A percentile compares a stretch with the other conserved stretches of the same genome.
Conservation (phyloP, 1,284 basidiomycete species). For the Cutaneotrichosporon dermatis region DNA sequence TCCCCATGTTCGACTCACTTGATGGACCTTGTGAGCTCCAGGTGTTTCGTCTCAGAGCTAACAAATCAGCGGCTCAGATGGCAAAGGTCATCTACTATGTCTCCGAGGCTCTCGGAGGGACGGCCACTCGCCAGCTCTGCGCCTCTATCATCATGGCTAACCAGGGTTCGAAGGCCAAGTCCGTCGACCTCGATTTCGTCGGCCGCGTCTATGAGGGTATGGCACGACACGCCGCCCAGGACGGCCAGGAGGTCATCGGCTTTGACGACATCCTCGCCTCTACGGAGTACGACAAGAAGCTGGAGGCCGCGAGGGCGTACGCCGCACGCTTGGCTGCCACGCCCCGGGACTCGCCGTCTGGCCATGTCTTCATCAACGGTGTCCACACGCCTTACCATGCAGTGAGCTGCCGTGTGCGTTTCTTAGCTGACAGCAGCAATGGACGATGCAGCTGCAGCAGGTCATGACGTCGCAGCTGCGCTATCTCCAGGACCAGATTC, state of each 20-base stretch:
- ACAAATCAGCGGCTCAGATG: constrained; percentile 58
- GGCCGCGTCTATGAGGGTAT: constrained; percentile 29
- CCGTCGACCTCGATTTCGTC: constrained; percentile 26
- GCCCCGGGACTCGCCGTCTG: constrained; percentile 24
- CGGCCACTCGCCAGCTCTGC: constrained; percentile 61
- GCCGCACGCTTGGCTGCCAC: constrained; percentile 33
- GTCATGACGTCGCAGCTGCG: constrained; percentile 61
- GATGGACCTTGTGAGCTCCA: constrained; percentile 45
- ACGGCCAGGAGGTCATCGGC: constrained; percentile 12
- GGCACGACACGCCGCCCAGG: neutral
- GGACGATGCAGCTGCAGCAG: constrained; percentile 55
- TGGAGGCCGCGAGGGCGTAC: constrained; percentile 27
- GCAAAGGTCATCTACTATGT: constrained; percentile 68
- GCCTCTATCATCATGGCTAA: constrained; percentile 12
- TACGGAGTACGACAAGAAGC: constrained; percentile 32
- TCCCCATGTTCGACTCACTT: constrained; percentile 56
- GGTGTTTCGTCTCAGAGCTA: too few species aligned
- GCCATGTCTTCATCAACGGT: constrained; percentile 75
- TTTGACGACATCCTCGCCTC: constrained; percentile 49
- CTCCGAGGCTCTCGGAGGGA: constrained; percentile 60
- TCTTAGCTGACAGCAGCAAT: constrained; percentile 53
- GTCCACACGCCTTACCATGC: constrained; percentile 67
- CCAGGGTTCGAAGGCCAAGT: neutral
- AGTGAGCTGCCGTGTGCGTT: constrained; percentile 52
- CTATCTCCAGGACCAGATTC: constrained; percentile 40